Base-by-base conservation (phyloP, 2,329 filamentous ascomycete genomes). In the Daldinia sp. region DNA sequence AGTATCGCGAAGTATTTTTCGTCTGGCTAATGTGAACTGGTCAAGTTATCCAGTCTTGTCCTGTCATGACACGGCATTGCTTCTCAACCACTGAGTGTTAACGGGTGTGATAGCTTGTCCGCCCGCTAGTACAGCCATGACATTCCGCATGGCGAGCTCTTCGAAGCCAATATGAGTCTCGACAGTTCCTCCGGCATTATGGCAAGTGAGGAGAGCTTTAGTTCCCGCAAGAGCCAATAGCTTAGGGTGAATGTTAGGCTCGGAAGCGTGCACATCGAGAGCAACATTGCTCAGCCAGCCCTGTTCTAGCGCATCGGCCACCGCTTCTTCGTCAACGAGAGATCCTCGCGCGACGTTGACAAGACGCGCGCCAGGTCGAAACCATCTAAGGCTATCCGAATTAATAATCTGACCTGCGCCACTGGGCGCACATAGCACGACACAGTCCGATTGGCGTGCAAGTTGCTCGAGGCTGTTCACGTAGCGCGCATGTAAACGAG, bases 131-230 rank as follows among this genome's bases (percentile, higher is more conserved):
- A 89, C 89, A 0, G 85, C 85, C 79, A 90, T 81, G 56, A 92
- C 84, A 75, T 92, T 92, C 74, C 87, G 82, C 85, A 92, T 91
- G 37, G 86, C 87, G 76, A 91, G 74, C 77, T 87, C 84, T 81
- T 92, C 90, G 71, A 92, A 91, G 3, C 87, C 88, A n/a, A 86
- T 76, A 73, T 89, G 88, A 68, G 89, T 89, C 76, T 91, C 88
- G 13, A 91, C 82, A 39, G 89, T 90, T 3, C 89, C 88, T 0
- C 89, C 89, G 0, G 89, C 90, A 71, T 90, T 90, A 75, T 92
- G 90, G 59, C 88, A 87, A n/a, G 90, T 88, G 61, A 92, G 76
- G 80, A 89, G 84, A 0, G 87, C 87, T 68, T 83, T 84, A 6
- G 75, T 74, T 0, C 76, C 77, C 0, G 81, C 81, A 44, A 86